These are phyloP conservation scores for Malus sylvestris DNA, from an alignment of 306 rosid species.

Conservation along the genomic window DNA sequence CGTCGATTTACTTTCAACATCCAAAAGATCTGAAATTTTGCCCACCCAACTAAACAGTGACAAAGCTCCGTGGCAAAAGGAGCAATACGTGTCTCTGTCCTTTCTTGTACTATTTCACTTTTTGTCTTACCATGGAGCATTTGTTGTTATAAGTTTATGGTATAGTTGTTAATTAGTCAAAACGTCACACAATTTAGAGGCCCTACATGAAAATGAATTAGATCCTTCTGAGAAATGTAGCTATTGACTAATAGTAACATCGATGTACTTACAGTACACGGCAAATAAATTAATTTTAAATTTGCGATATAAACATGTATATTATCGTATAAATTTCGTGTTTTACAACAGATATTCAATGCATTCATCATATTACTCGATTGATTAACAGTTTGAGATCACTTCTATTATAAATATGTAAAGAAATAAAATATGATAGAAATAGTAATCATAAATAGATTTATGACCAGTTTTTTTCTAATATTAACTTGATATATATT, in stretches of 20 bases:
- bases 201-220: neutral
- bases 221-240: conserved; percentile 42
- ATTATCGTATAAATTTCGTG: no score
- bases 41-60: neutral
- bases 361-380: no score
- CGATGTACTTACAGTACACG: neutral
- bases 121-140: neutral
- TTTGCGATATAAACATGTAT: neutral
- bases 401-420: no score
- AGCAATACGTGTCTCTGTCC: neutral
- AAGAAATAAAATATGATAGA: no score
- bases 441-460: no score
- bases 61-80: neutral
- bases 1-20: no score
- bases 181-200: neutral
- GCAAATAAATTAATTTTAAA: neutral
- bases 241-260: neutral
- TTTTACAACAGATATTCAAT: no score
- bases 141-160: neutral
- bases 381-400: no score
- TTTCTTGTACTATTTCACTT: neutral
- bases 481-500: no score
- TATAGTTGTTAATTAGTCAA: neutral
- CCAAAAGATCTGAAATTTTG: neutral
- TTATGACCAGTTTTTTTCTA: no score